These are phyloP conservation scores for Psidium friedrichsthalianum DNA, from an alignment of 345 rosid genomes.

Conservation along the genomic window DNA sequence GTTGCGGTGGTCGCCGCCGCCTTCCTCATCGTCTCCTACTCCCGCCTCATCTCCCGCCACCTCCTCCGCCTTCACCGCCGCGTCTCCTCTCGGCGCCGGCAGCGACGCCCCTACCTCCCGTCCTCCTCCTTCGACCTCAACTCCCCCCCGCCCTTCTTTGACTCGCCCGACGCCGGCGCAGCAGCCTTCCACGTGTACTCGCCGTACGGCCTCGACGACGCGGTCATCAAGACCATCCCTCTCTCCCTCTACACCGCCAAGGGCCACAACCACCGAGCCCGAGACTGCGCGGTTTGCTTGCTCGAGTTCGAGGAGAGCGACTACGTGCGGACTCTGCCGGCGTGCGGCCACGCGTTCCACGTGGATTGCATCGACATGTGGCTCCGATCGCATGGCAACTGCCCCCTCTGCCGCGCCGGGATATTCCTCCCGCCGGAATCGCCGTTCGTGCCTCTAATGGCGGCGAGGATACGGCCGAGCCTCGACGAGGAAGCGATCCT, in stretches of 20 bases:
- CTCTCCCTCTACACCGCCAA: slow-evolving; percentile 45
- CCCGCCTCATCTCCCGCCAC: slow-evolving; percentile 71
- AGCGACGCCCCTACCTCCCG: slow-evolving; percentile 24
- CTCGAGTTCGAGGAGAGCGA: slow-evolving; percentile 79
- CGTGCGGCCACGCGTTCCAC: slow-evolving; percentile 79
- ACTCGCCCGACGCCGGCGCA: slow-evolving; percentile 33
- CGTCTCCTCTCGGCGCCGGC: slow-evolving; percentile 28
- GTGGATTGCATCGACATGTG: slow-evolving; percentile 90
- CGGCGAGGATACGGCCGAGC: slow-evolving; percentile 77
- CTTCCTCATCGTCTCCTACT: slow-evolving; percentile 60
- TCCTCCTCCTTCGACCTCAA: slow-evolving; percentile 37
- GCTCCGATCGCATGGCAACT: slow-evolving; percentile 84
- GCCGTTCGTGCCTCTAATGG: slow-evolving; percentile 81
- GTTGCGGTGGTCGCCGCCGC: slow-evolving; percentile 76
- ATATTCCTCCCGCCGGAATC: slow-evolving; percentile 39
- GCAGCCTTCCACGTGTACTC: slow-evolving; percentile 35
- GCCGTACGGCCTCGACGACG: slow-evolving; percentile 76
- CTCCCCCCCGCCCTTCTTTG: slow-evolving; percentile 53
- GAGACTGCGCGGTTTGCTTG: slow-evolving; percentile 83
- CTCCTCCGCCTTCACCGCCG: slow-evolving; percentile 34
- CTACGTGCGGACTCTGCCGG: slow-evolving; percentile 74
- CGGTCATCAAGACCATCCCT: slow-evolving; percentile 77
- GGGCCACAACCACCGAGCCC: slow-evolving; percentile 6
- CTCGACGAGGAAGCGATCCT: slow-evolving; percentile 45
- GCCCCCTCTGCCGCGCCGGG: slow-evolving; percentile 84